Evolutionary conservation across 2,329 filamentous ascomycete species (phyloP).

Genomic region (Thermothelomyces thermophilus): DNA sequence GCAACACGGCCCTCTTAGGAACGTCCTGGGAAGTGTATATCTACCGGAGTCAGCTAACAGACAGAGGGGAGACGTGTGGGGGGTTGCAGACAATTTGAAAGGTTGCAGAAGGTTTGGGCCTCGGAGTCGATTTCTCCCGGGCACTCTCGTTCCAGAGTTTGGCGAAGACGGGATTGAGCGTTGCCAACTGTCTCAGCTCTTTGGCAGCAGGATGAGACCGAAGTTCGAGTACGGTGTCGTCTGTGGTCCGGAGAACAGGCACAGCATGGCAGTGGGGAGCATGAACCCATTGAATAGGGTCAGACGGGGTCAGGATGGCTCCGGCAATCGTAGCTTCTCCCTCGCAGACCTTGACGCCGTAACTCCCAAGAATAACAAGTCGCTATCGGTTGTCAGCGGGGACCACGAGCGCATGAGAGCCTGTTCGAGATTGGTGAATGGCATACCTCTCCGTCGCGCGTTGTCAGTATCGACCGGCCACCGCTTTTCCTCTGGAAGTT

Average conservation of each 20-base stretch:
- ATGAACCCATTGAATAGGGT: constrained; percentile 49
- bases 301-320: constrained; percentile 48
- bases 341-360: constrained; percentile 52
- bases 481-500: constrained; percentile 37
- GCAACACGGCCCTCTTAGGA: constrained; percentile 43
- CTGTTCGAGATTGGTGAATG: neutral
- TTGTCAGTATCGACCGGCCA: constrained; percentile 36
- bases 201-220: constrained; percentile 44
- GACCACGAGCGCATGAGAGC: neutral
- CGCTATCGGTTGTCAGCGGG: constrained; percentile 38
- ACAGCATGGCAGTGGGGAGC: constrained; percentile 65
- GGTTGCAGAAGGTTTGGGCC: constrained; percentile 29
- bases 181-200: constrained; percentile 47
- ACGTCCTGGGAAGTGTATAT: constrained; percentile 47
- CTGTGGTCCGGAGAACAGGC: constrained; percentile 54
- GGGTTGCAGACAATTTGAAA: constrained; percentile 44
- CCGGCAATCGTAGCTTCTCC: constrained; percentile 62
- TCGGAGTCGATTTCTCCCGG: constrained; percentile 22
- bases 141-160: constrained; percentile 55
- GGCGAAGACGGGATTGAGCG: constrained; percentile 59
- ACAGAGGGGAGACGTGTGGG: constrained; percentile 2
- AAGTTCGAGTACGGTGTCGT: constrained; percentile 49
- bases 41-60: constrained; percentile 32
- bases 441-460: constrained; percentile 45
- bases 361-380: constrained; percentile 60